A percentile compares a stretch with the other conserved stretches of the same genome.
These are phyloP conservation scores for Peronospora belbahrii DNA, from an alignment of 352 stramenopile genomes.

Conservation along the genomic window DNA sequence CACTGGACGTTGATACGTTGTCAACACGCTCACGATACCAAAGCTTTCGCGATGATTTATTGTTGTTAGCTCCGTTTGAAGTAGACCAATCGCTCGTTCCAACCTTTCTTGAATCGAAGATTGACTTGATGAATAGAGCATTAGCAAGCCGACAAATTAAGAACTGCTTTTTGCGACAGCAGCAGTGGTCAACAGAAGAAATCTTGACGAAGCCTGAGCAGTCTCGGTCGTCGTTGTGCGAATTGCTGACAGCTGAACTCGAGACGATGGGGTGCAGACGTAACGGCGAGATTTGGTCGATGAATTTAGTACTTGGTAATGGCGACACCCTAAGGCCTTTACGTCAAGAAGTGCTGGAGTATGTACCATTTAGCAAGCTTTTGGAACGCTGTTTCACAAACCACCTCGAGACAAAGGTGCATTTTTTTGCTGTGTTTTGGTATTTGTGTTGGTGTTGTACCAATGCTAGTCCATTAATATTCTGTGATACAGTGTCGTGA, in stretches of 20 bases:
- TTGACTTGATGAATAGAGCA: slow-evolving; percentile 33
- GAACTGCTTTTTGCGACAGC: slow-evolving; percentile 46
- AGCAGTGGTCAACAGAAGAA: slow-evolving; percentile 5
- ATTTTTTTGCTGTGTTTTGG: background rate
- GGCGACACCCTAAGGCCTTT: background rate
- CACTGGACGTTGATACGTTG: slow-evolving; percentile 6
- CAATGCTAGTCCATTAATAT: slow-evolving; percentile 1
- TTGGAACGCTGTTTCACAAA: slow-evolving; percentile 28
- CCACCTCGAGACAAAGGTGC: slow-evolving; percentile 30
- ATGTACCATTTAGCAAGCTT: slow-evolving; percentile 31
- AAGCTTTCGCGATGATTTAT: slow-evolving; percentile 37
- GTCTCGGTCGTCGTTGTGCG: slow-evolving; percentile 1
- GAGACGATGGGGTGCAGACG: slow-evolving; percentile 8
- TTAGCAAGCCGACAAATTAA: slow-evolving; percentile 60
- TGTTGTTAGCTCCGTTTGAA: slow-evolving; percentile 37
- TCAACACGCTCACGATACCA: slow-evolving; percentile 16
- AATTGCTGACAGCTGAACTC: slow-evolving; percentile 13
- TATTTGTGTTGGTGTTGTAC: background rate
- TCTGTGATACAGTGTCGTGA: slow-evolving; percentile 29
- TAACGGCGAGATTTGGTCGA: background rate
- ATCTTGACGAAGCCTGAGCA: slow-evolving; percentile 1
- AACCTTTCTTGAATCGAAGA: slow-evolving; percentile 31
- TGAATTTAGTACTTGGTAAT: background rate
- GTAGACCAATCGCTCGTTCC: slow-evolving; percentile 32
- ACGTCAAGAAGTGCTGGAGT: slow-evolving; percentile 15